Conservation (phyloP, 257 asterid species). For the Rhazya stricta region DNA sequence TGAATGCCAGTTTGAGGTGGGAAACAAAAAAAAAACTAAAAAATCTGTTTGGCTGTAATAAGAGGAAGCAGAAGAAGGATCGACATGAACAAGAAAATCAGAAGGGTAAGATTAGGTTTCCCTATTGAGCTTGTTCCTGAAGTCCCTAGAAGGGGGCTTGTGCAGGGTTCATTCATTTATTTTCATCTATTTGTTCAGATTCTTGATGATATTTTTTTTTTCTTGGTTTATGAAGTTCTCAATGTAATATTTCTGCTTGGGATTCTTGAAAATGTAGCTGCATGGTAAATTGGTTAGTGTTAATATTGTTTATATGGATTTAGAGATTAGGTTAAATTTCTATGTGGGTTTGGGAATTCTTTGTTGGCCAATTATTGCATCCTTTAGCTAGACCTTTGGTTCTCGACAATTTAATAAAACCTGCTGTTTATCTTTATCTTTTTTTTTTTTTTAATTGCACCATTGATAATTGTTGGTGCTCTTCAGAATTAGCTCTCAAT, state of each 20-base stretch:
- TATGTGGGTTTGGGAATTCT: not conserved
- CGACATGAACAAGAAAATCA: too few relatives aligned
- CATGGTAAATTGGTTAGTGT: not conserved
- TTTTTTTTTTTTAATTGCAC: too few relatives aligned
- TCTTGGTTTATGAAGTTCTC: slow-evolving; percentile 4
- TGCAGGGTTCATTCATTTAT: slow-evolving; percentile 72
- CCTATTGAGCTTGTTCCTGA: slow-evolving; percentile 98
- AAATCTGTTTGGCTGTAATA: too few relatives aligned
- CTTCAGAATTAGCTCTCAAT: not conserved
- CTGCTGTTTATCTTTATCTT: not conserved
- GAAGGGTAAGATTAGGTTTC: too few relatives aligned
- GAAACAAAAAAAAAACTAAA: too few relatives aligned
- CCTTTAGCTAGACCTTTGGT: too few relatives aligned
- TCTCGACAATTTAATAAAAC: not conserved
- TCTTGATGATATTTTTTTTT: not conserved
- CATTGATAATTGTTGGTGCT: not conserved
- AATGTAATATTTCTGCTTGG: not conserved
- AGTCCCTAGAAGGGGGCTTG: slow-evolving; percentile 87
- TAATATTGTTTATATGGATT: not conserved
- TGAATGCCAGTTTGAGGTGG: too few relatives aligned
- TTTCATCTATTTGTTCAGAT: not conserved
- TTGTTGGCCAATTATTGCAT: not conserved
- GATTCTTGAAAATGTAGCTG: not conserved
- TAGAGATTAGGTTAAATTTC: not conserved
- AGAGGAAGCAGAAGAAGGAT: too few relatives aligned